Percentiles rank a stretch among this genome's conserved stretches.
These are phyloP conservation scores for Albophoma yamanashiensis DNA, from an alignment of 2,329 filamentous ascomycete genomes.

Conservation along the genomic window DNA sequence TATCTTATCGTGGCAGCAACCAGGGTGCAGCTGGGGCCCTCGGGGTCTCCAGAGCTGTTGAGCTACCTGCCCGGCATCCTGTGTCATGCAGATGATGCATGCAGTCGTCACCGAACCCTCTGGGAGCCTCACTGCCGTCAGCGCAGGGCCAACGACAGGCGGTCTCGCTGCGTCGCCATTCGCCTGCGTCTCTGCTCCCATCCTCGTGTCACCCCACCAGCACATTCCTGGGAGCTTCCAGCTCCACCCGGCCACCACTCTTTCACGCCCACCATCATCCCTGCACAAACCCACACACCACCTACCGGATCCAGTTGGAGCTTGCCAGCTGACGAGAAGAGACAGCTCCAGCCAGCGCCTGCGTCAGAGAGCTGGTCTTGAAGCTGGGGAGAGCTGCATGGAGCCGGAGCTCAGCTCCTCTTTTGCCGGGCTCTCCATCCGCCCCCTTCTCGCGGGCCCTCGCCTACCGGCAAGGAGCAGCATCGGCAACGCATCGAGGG, in stretches of 20 bases:
- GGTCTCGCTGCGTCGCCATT: background rate
- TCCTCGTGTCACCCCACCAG: background rate
- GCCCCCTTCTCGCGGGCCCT: background rate
- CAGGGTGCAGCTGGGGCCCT: background rate
- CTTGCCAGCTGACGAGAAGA: background rate
- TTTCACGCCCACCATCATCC: background rate
- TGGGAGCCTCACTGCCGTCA: background rate
- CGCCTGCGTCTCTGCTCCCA: background rate
- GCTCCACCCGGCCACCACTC: background rate
- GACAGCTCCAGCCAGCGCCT: background rate
- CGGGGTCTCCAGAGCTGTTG: background rate
- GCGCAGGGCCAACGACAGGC: background rate
- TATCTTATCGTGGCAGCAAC: background rate
- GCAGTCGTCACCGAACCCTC: background rate
- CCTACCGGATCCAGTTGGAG: conserved; percentile 2
- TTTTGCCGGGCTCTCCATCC: background rate
- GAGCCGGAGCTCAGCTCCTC: background rate
- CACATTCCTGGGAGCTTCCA: background rate
- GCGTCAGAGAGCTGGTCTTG: background rate
- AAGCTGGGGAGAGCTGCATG: conserved; percentile 1
- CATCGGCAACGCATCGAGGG: background rate
- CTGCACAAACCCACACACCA: background rate
- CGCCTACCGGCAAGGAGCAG: background rate
- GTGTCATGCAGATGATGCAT: background rate
- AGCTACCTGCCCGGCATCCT: background rate